Evolutionary conservation across 257 asterid genomes (phyloP).

Genomic region (Plantago elongata): DNA sequence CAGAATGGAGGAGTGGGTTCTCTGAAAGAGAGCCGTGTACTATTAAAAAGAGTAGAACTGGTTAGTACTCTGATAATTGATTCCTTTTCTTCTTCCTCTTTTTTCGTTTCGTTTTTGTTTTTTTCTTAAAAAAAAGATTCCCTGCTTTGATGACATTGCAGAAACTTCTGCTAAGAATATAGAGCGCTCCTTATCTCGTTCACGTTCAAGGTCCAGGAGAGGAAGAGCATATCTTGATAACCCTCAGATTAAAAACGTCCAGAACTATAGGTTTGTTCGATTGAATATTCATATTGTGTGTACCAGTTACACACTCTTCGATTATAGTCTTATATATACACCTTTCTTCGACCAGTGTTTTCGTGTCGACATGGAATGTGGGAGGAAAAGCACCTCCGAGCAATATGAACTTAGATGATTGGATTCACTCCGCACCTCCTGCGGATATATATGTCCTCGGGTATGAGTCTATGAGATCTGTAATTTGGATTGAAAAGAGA

Average conservation of each 20-base stretch:
- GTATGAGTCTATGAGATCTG: slow-evolving; percentile 30
- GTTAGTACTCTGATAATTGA: slow-evolving; percentile 29
- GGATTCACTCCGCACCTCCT: slow-evolving; percentile 96
- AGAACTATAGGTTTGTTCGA: slow-evolving; percentile 43
- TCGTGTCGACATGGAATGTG: slow-evolving; percentile 95
- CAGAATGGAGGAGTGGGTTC: slow-evolving; percentile 78
- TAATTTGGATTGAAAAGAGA: background rate
- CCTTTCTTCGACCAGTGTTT: slow-evolving; percentile 42
- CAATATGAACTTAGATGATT: slow-evolving; percentile 81
- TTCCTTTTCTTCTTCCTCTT: no score
- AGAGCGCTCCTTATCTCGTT: slow-evolving; percentile 61
- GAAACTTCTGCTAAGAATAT: slow-evolving; percentile 61
- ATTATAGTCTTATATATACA: background rate
- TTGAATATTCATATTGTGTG: slow-evolving; percentile 9
- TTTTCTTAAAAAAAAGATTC: no score
- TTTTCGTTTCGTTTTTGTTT: no score
- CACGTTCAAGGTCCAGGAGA: slow-evolving; percentile 65
- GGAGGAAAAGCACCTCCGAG: slow-evolving; percentile 86
- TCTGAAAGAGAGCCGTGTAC: slow-evolving; percentile 80
- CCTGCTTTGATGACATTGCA: slow-evolving; percentile 26
- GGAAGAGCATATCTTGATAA: slow-evolving; percentile 84
- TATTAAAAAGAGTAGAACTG: slow-evolving; percentile 73
- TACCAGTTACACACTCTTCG: slow-evolving; percentile 5
- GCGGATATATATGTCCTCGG: slow-evolving; percentile 99
- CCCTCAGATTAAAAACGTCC: slow-evolving; percentile 90